These are phyloP conservation scores for Pseudogymnoascus pannorum DNA, from an alignment of 2,329 filamentous ascomycete species.

Conservation along the genomic window DNA sequence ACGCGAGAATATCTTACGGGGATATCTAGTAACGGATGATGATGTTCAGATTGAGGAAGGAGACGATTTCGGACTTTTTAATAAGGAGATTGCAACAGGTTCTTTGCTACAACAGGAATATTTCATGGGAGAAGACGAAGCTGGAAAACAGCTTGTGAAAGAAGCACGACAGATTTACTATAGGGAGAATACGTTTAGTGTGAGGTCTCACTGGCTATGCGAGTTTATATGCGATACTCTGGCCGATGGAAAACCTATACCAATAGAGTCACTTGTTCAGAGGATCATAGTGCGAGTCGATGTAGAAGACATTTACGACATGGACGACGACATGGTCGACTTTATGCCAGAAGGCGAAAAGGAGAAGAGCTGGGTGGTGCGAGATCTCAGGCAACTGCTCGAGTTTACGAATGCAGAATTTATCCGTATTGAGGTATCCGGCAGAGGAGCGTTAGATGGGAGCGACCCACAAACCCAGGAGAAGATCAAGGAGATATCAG, in stretches of 20 bases:
- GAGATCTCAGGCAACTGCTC: neutral
- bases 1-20: neutral
- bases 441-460: neutral
- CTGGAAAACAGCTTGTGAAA: neutral
- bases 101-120: neutral
- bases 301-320: neutral
- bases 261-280: neutral
- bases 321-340: neutral
- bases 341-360: neutral
- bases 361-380: neutral
- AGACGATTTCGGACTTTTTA: neutral
- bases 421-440: neutral
- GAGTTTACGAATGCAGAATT: neutral
- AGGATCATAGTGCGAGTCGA: neutral
- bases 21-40: neutral
- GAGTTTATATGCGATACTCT: neutral
- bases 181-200: neutral
- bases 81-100: neutral
- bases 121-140: neutral
- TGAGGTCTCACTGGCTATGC: constrained; percentile 2
- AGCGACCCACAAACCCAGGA: neutral
- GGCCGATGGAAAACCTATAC: neutral
- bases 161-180: neutral
- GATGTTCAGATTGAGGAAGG: neutral
- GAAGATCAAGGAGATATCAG: neutral